Base-by-base conservation (phyloP, 2,329 filamentous ascomycete genomes). In the Myriosclerotinia scirpicola region DNA sequence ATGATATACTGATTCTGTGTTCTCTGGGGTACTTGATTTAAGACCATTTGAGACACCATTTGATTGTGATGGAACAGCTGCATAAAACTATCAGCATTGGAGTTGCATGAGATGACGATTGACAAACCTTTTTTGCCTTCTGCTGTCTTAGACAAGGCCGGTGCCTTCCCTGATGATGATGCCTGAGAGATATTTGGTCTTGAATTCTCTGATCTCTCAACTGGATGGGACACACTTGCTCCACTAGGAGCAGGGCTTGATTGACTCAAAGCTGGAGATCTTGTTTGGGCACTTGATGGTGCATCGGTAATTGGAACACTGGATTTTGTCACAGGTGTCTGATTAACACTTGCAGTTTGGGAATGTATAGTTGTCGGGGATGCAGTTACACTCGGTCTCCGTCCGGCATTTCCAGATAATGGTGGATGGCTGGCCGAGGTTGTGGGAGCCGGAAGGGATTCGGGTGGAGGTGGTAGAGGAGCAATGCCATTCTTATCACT, bases 401-500 rank as follows among this genome's bases (percentile, higher is more conserved):
- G 79, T 67, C 79, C 77, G 42, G 81, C 79, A 70, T 82, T 81
- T 48, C 73, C 70, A 38, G 75, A 73, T 70, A 76, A 70, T 52
- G 75, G 71, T 60, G 73, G 73, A 64, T 75, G 71, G 53, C 65
- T 71, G 12, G 67, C 68, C 55, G 73, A 69, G n/a, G 81, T 84
- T 71, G 71, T 80, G 62, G 78, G 80, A 68, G 81, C 79, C 68
- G 84, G 87, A n/a, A 74, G 67, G 54, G 82, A 78, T 48, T 90
- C 90, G 38, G 93, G 93, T 74, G 95, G 95, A 69, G 95, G 94
- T 65, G 95, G 95, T 75, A 98, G 83, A 52, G 95, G 95, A 67
- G 94, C 89, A 75, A 99, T 97, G 36, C 95, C 95, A 80, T 91
- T 93, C 44, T 98, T 90, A 76, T 90, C 94, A 81, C 92, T 94